Evolutionary conservation across 2,329 filamentous ascomycete species (phyloP), one percentile per base, ranked within the genome.

Genomic region (Exutisphaerella laricina): DNA sequence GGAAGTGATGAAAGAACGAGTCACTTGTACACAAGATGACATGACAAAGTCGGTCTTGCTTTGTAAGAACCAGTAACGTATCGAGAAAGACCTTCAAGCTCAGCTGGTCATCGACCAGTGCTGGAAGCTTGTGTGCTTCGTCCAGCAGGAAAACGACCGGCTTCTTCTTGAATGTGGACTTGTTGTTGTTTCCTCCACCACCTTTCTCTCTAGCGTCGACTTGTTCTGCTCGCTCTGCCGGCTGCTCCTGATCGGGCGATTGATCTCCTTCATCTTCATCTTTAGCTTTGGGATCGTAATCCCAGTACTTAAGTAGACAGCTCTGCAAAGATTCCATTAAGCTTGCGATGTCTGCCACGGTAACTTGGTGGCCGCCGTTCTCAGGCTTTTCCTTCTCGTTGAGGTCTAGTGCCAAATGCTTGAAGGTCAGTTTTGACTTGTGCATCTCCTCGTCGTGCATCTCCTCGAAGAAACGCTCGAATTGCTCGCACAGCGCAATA

Each of bases 1-100:
- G 43, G 12, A 51, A 51, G n/a, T 51, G 49, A 4, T 51, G 46
- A 21, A 51, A 51, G 41, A 51, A 51, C 2, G 49, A 44, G 21
- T 51, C 49, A 38, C 46, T 49, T 16, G 49, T 51, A 9, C 46
- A 46, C 6, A 51, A 28, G 14, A 51, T 45, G 18, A 51, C 46
- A 22, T 51, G 46, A 30, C 49, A 51, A 4, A 51, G 20, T 6
- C 49, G 43, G 28, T 51, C 49, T 26, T 51, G 49, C 16, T 51
- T 51, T 1, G 46, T 51, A 14, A 51, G 41, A n/a, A 51, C 49
- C 8, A 51, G 43, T 3, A 51, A 32, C 7, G 46, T 49, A 21
- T 51, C 49, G n/a, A 51, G 46, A 17, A 51, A 49, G 6, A 49
- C 49, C 28, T 51, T 51, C 22, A 51, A 29, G 29, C 39, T 45